Evolutionary conservation across 768 basidiomycete species (phyloP).

Genomic region (Cubamyces lactineus): DNA sequence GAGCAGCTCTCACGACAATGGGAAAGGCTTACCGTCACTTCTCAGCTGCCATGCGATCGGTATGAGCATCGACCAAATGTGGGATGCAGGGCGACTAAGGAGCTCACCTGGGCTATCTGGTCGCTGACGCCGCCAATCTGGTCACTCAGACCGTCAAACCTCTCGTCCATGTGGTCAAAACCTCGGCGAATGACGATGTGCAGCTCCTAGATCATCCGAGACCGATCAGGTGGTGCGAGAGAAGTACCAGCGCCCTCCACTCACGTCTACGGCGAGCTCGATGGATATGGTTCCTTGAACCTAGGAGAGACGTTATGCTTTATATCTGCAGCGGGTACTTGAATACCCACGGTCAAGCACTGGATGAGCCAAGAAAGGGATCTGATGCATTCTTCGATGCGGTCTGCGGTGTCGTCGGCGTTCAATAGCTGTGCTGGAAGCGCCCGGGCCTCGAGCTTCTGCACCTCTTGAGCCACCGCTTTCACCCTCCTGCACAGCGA

Average conservation of each 20-base stretch:
- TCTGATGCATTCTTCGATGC: not conserved
- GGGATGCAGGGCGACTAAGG: not conserved
- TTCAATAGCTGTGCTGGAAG: not conserved
- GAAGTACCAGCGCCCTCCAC: not conserved
- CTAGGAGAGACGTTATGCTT: not conserved
- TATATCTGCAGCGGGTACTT: not conserved
- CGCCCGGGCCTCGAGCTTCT: not conserved
- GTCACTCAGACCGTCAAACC: not conserved
- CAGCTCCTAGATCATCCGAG: not conserved
- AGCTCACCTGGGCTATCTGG: not conserved
- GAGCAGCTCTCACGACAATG: no score
- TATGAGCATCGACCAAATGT: not conserved
- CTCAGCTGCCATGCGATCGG: not conserved
- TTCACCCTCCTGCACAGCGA: not conserved
- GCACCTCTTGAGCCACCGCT: not conserved
- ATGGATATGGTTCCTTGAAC: not conserved
- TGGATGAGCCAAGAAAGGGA: not conserved
- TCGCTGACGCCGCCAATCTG: not conserved
- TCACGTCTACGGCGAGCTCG: constrained; percentile 3
- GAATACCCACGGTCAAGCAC: not conserved
- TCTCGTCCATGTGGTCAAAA: not conserved
- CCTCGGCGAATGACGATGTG: constrained; percentile 1
- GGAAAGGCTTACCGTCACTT: not conserved
- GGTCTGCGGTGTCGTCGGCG: not conserved
- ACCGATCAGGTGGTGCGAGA: not conserved